These are phyloP conservation scores for Colletotrichum tropicale DNA, from an alignment of 2,329 filamentous ascomycete genomes.

Conservation along the genomic window DNA sequence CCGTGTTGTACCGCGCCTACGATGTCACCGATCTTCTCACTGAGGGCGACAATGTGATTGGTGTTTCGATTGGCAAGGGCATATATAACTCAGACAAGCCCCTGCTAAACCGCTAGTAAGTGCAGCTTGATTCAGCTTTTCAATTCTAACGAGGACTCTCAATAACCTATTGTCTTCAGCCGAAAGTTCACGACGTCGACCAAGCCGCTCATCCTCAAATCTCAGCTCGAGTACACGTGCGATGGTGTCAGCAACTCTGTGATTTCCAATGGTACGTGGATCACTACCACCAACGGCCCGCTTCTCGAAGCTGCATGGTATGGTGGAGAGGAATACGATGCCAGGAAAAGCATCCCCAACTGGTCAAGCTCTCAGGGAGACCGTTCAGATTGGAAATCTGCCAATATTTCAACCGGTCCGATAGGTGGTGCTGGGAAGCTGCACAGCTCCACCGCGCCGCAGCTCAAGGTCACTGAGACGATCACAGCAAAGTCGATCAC, in stretches of 20 bases:
- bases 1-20: constrained; percentile 15
- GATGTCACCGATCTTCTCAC: not conserved
- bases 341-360: not conserved
- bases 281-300: constrained; percentile 7
- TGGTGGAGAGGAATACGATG: constrained; percentile 18
- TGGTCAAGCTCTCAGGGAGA: not conserved
- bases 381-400: not conserved
- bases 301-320: constrained; percentile 15
- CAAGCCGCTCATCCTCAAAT: constrained; percentile 8
- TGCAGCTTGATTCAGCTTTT: not conserved
- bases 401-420: not conserved
- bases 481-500: not conserved
- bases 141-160: not conserved
- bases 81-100: constrained; percentile 12
- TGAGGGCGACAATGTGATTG: constrained; percentile 12
- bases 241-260: not conserved
- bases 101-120: constrained; percentile 2
- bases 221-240: constrained; percentile 20
- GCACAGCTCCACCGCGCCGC: not conserved
- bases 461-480: constrained; percentile 5
- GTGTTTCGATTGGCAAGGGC: constrained; percentile 12
- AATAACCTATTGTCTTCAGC: not conserved
- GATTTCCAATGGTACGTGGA: not conserved
- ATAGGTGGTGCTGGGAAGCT: not conserved
- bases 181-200: constrained; percentile 9